A percentile compares a stretch with the other conserved stretches of the same genome.
These are phyloP conservation scores for Cordyceps cateniannulata DNA, from an alignment of 2,329 filamentous ascomycete genomes.

Conservation along the genomic window DNA sequence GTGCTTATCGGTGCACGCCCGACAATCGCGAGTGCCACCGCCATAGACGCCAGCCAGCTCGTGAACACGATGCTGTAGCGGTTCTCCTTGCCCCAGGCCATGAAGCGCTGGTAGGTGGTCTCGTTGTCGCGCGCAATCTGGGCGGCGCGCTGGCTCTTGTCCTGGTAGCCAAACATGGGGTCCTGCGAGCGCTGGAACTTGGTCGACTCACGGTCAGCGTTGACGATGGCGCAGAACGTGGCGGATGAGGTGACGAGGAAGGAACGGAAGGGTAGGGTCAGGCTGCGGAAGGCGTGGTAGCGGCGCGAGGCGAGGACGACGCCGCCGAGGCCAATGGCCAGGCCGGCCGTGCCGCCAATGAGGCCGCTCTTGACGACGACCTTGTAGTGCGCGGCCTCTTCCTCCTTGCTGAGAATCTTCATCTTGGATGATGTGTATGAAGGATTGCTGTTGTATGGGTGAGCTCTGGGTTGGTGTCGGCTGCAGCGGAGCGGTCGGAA, in stretches of 20 bases:
- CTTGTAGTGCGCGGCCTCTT: slow-evolving; percentile 80
- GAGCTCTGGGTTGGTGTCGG: background rate
- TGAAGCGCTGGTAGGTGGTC: slow-evolving; percentile 50
- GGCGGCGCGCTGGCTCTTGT: slow-evolving; percentile 51
- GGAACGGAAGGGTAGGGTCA: slow-evolving; percentile 83
- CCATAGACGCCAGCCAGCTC: slow-evolving; percentile 78
- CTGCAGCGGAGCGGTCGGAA: background rate
- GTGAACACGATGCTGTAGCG: slow-evolving; percentile 80
- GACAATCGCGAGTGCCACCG: slow-evolving; percentile 65
- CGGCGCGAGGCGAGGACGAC: slow-evolving; percentile 63
- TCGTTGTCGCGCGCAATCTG: slow-evolving; percentile 52
- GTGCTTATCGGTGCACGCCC: slow-evolving; percentile 68
- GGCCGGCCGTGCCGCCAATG: slow-evolving; percentile 63
- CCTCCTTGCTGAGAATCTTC: slow-evolving; percentile 94
- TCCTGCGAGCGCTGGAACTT: slow-evolving; percentile 65
- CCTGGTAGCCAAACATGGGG: slow-evolving; percentile 59
- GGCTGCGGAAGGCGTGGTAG: slow-evolving; percentile 69
- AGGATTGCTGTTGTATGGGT: background rate
- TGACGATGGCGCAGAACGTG: slow-evolving; percentile 83
- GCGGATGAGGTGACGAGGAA: slow-evolving; percentile 79
- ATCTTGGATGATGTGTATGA: slow-evolving; percentile 52
- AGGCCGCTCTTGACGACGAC: slow-evolving; percentile 73
- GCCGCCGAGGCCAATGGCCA: slow-evolving; percentile 59
- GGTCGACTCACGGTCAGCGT: slow-evolving; percentile 65
- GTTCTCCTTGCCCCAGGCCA: slow-evolving; percentile 71